Evolutionary conservation across 2,329 filamentous ascomycete genomes (phyloP), one percentile per base, ranked within the genome.

Genomic region (Beauveria pseudobassiana): DNA sequence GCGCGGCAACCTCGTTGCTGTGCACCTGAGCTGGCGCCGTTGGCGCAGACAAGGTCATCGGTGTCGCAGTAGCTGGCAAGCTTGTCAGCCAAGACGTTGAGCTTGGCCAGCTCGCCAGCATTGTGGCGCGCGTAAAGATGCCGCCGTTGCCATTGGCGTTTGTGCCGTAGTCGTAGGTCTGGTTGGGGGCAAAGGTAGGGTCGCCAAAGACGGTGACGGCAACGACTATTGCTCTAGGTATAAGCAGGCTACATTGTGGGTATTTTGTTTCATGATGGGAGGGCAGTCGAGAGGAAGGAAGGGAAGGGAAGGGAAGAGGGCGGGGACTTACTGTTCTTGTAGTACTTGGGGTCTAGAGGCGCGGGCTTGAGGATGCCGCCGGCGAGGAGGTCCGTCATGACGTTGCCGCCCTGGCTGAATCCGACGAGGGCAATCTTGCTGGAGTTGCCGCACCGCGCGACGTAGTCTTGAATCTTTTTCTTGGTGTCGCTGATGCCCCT

Each of bases 321-420:
- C 28, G 28, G 28, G 20, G 14, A 2, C 63, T 49, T n/a, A 64
- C 63, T 64, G 54, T 63, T 59, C 45, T 56, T 28, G 54, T 28
- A 52, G 22, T 54, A 61, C 42, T 49, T 53, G 14, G 40, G 28
- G 10, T 49, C 54, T 28, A 64, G 59, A 16, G 63, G 63, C 43
- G 51, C 62, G 1, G 63, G 63, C 61, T 64, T 63, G 10, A 46
- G 30, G 28, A 64, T 54, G 20, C 63, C 63, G 5, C 63, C 63
- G 49, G 30, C 63, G 34, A 64, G 51, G 5, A 59, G 38, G 20
- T 64, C 55, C 10, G 63, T 62, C 42, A 64, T 64, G 43, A 64
- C 63, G 54, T 64, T 64, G 48, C 63, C 63, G 14, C 63, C 63
- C 51, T 64, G 63, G 50, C 63, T 64, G 22, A 46, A 64, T 4